phyloP scores from a whole-genome alignment of 1,284 basidiomycete species.

The Microbotryum saponariae region DNA sequence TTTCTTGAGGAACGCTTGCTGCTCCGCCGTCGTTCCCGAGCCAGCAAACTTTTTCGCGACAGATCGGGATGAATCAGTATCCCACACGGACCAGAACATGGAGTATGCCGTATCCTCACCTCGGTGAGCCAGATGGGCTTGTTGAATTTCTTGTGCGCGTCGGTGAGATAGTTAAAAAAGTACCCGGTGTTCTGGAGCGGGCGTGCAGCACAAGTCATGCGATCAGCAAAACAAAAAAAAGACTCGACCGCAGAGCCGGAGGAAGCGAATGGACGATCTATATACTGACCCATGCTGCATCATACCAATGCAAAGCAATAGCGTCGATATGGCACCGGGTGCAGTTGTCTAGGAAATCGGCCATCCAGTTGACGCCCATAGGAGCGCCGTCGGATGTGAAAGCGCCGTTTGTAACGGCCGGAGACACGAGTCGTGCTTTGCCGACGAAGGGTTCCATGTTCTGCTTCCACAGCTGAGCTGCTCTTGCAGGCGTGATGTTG shows the following conservation, averaged over 20 bases:
- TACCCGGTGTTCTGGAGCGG: slow-evolving; percentile 11
- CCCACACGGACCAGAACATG: too few relatives aligned
- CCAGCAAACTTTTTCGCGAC: slow-evolving; percentile 16
- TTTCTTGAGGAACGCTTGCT: slow-evolving; percentile 19
- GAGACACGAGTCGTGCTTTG: slow-evolving; percentile 25
- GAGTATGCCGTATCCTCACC: background rate
- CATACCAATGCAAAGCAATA: slow-evolving; percentile 21
- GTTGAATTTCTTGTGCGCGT: background rate
- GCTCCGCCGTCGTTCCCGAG: slow-evolving; percentile 15
- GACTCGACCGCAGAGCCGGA: too few relatives aligned
- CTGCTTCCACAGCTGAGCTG: slow-evolving; percentile 22
- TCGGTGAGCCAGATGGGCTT: slow-evolving; percentile 29
- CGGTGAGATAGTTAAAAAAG: slow-evolving; percentile 14
- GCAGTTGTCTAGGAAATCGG: slow-evolving; percentile 17
- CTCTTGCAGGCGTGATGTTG: slow-evolving; percentile 18
- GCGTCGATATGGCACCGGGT: slow-evolving; percentile 16
- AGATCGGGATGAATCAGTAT: background rate
- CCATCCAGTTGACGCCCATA: slow-evolving; percentile 16
- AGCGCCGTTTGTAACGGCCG: slow-evolving; percentile 25
- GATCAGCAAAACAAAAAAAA: too few relatives aligned
- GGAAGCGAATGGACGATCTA: background rate
- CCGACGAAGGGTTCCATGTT: slow-evolving; percentile 25
- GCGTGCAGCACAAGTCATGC: background rate
- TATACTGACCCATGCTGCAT: slow-evolving; percentile 4
- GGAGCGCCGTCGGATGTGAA: slow-evolving; percentile 11